Base-by-base conservation (phyloP, 768 basidiomycete genomes). In the Stropharia rugosoannulata region DNA sequence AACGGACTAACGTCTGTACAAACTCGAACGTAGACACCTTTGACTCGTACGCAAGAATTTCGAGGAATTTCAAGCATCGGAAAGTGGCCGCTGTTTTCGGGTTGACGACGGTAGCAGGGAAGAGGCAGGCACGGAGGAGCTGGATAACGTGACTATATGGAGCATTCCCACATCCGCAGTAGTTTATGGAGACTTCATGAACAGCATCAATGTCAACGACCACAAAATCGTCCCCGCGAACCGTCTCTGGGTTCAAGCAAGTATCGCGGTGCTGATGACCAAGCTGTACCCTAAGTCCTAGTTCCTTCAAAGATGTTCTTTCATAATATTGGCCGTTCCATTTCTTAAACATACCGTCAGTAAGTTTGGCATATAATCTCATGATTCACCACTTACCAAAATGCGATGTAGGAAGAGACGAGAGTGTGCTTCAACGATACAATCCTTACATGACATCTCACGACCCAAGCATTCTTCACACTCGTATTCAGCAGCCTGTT, bases 21-120 rank as follows among this genome's bases (percentile, higher is more conserved):
- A 68, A 75, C 36, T 74, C 69, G 29, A 61, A 74, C 0, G 54
- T 62, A 0, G 69, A 72, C 0, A 66, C 29, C 51, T 76, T 76
- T 0, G 66, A 70, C 36, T 70, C 63, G 13, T 73, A 65, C 0
- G 64, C 63, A 4, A 72, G 52, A 2, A 70, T 22, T 15, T 78
- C 74, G 42, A 73, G 76, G 3, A 55, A 45, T 13, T 68, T 50
- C 0, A 75, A 62, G 5, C 68, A 55, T 0, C 37, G 32, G 45
- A 75, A 71, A 0, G 71, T 75, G 1, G 67, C 64, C 0, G 65
- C 71, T 0, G 71, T 68, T 10, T 58, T 42, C 0, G 75, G 74
- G 7, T 64, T 55, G 1, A 32, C n/a, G 1, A 53, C 38, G 0
- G 71, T 75, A 22, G 22, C 22, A 22, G 22, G 22, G 22, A 22